A percentile compares a stretch with the other conserved stretches of the same genome.
Conservation (phyloP, 768 basidiomycete genomes). For the Lactarius sp. region DNA sequence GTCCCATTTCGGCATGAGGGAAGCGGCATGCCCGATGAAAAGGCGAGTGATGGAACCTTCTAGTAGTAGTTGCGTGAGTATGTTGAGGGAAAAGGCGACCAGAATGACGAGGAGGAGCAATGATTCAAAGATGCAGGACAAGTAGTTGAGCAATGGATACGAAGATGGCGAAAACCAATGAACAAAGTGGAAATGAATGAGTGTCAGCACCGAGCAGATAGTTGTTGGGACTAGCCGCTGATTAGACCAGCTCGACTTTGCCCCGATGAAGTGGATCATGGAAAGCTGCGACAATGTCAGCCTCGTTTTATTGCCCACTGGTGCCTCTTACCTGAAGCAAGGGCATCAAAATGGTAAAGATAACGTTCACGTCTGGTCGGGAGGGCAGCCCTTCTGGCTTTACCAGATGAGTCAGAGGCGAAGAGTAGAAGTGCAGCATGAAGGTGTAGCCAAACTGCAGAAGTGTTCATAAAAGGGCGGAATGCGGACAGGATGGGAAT, state of each 20-base stretch:
- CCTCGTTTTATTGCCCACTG: neutral
- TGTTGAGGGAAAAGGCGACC: slow-evolving; percentile 57
- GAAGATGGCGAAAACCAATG: slow-evolving; percentile 43
- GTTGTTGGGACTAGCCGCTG: slow-evolving; percentile 69
- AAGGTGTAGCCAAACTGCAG: slow-evolving; percentile 71
- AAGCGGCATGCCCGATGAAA: slow-evolving; percentile 46
- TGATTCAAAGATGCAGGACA: slow-evolving; percentile 70
- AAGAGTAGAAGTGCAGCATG: slow-evolving; percentile 67
- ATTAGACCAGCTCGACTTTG: slow-evolving; percentile 56
- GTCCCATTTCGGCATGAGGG: slow-evolving; percentile 49
- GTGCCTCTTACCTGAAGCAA: slow-evolving; percentile 53
- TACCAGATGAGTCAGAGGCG: slow-evolving; percentile 51
- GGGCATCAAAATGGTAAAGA: slow-evolving; percentile 69
- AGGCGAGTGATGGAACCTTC: slow-evolving; percentile 55
- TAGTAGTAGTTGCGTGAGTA: slow-evolving; percentile 59
- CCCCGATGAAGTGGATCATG: slow-evolving; percentile 61
- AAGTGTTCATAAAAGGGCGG: neutral
- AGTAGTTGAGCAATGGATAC: slow-evolving; percentile 70
- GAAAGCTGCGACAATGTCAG: slow-evolving; percentile 41
- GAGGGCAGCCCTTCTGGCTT: slow-evolving; percentile 45
- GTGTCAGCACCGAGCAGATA: slow-evolving; percentile 51
- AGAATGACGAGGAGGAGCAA: slow-evolving; percentile 51
- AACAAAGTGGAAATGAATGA: slow-evolving; percentile 64
- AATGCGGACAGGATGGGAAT: neutral
- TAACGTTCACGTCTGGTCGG: slow-evolving; percentile 65